Evolutionary conservation across 2,329 filamentous ascomycete genomes (phyloP).

Genomic region (Magnaporthiopsis incrustans): DNA sequence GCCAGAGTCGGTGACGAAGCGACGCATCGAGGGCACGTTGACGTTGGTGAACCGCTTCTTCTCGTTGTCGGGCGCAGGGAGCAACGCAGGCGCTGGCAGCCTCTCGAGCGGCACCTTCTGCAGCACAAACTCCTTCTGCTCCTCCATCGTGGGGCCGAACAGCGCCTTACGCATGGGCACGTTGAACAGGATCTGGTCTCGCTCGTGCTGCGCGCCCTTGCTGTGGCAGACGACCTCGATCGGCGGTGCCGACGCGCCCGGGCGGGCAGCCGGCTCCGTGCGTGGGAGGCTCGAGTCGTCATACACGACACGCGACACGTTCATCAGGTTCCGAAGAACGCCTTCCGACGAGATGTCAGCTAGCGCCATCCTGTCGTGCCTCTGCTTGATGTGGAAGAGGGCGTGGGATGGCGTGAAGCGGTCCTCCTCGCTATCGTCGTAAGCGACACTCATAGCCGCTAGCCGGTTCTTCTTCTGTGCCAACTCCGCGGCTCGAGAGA

Average conservation of each 20-base stretch:
- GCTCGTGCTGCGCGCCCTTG: constrained; percentile 56
- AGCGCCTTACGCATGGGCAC: constrained; percentile 63
- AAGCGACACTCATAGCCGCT: constrained; percentile 58
- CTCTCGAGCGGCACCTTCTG: constrained; percentile 59
- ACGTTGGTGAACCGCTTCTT: constrained; percentile 87
- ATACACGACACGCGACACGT: constrained; percentile 61
- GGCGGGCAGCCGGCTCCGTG: constrained; percentile 73
- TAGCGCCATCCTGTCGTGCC: constrained; percentile 57
- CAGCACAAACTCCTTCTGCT: constrained; percentile 70
- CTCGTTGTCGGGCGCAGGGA: constrained; percentile 72
- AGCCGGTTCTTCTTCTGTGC: constrained; percentile 49
- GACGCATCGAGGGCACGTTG: constrained; percentile 88
- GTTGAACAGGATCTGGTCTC: constrained; percentile 72
- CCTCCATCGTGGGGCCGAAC: constrained; percentile 53
- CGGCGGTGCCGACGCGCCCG: constrained; percentile 76
- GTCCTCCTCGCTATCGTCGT: constrained; percentile 55
- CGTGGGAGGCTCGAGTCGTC: constrained; percentile 62
- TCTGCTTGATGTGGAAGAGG: constrained; percentile 71
- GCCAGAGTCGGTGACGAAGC: constrained; percentile 95
- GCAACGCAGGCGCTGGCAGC: constrained; percentile 55
- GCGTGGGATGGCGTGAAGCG: constrained; percentile 65
- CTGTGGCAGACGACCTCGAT: constrained; percentile 72
- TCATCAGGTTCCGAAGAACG: constrained; percentile 67
- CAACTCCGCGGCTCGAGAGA: constrained; percentile 55
- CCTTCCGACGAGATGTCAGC: constrained; percentile 66